A percentile compares a stretch with the other conserved stretches of the same genome.
phyloP scores from a whole-genome alignment of 208 protist species.

The Trypanosoma boissoni region DNA sequence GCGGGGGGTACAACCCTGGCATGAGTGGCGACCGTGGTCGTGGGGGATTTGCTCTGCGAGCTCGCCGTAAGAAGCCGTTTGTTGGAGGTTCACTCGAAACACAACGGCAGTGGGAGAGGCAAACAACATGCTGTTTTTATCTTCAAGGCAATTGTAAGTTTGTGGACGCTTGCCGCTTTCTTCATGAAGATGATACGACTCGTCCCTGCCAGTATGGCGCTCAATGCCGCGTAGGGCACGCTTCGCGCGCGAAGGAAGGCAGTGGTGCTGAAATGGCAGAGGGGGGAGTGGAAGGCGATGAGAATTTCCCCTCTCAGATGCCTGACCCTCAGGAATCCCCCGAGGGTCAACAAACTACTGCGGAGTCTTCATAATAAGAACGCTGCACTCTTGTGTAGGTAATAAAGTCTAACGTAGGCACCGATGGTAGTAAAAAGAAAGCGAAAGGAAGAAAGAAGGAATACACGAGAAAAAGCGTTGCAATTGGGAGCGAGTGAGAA shows the following conservation, averaged over 20 bases:
- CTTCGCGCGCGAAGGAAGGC: conserved; percentile 21
- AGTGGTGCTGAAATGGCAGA: conserved; percentile 6
- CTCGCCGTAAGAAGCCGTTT: conserved; percentile 64
- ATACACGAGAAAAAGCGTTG: no score
- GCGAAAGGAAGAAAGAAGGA: conserved; percentile 21
- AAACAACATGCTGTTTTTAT: conserved; percentile 83
- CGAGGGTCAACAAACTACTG: conserved; percentile 10
- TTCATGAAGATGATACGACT: conserved; percentile 61
- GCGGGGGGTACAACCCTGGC: conserved; percentile 27
- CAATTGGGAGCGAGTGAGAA: no score
- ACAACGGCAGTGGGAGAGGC: conserved; percentile 66
- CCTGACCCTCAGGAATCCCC: conserved; percentile 1
- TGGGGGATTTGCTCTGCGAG: conserved; percentile 37
- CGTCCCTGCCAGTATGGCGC: conserved; percentile 68
- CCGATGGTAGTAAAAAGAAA: conserved; percentile 21
- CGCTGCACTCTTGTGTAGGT: background rate
- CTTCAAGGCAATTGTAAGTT: conserved; percentile 82
- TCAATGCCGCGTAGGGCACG: conserved; percentile 46
- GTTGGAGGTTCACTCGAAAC: conserved; percentile 80
- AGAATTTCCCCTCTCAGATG: conserved; percentile 4
- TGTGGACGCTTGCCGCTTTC: conserved; percentile 69
- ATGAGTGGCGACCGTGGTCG: conserved; percentile 44
- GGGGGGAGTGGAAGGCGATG: background rate
- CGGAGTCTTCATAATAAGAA: conserved; percentile 11
- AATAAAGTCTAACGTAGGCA: conserved; percentile 22